phyloP scores from a whole-genome alignment of 1,284 basidiomycete genomes.

The Ceratobasidium sp. region DNA sequence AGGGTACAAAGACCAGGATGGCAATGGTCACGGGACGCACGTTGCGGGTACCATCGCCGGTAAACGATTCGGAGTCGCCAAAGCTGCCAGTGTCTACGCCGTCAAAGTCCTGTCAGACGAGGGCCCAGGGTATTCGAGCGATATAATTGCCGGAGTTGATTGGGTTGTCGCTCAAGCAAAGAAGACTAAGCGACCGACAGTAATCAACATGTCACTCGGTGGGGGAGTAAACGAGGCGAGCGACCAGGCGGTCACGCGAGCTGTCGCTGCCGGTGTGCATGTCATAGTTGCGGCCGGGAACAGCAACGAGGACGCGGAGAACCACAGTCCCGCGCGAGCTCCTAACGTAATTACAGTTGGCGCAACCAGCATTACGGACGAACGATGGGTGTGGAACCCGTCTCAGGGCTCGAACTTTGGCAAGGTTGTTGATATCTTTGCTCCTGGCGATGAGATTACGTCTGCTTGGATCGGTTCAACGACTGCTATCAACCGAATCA shows the following conservation, averaged over 20 bases:
- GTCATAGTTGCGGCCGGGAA: slow-evolving; percentile 66
- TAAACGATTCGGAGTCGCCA: slow-evolving; percentile 67
- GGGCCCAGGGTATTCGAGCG: slow-evolving; percentile 65
- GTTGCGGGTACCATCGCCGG: slow-evolving; percentile 58
- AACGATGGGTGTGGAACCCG: slow-evolving; percentile 66
- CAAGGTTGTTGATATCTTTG: slow-evolving; percentile 64
- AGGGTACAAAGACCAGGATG: slow-evolving; percentile 76
- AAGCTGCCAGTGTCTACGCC: slow-evolving; percentile 64
- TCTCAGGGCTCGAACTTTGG: slow-evolving; percentile 55
- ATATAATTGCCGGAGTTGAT: slow-evolving; percentile 64
- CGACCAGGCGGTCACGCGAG: slow-evolving; percentile 66
- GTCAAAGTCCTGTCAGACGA: slow-evolving; percentile 68
- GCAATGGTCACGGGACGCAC: slow-evolving; percentile 68
- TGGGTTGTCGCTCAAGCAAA: slow-evolving; percentile 65
- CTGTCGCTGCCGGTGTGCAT: slow-evolving; percentile 63
- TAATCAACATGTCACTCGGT: slow-evolving; percentile 70
- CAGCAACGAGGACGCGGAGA: slow-evolving; percentile 63
- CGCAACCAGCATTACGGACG: slow-evolving; percentile 53
- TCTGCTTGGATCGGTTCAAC: slow-evolving; percentile 54
- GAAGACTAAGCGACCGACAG: slow-evolving; percentile 55
- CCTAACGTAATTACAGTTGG: slow-evolving; percentile 61
- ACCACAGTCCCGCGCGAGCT: slow-evolving; percentile 53
- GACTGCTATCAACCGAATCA: slow-evolving; percentile 52
- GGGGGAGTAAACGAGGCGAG: slow-evolving; percentile 65
- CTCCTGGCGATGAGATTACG: slow-evolving; percentile 61